Evolutionary conservation across 176 grass and related monocot species (phyloP).

Genomic region (Avena insularis): DNA sequence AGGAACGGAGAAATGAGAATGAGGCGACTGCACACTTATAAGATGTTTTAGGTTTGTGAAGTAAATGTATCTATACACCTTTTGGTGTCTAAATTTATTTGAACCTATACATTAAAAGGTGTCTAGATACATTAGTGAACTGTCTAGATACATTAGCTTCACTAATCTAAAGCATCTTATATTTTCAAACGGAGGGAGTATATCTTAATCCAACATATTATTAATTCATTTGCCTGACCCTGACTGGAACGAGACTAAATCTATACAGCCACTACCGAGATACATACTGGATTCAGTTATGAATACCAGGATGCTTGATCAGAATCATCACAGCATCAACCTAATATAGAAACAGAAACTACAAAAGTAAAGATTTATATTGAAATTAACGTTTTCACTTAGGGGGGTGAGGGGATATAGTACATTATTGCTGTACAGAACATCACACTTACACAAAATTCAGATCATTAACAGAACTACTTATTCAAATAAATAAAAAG

Average conservation of each 20-base stretch:
- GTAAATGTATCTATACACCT: no score
- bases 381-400: neutral
- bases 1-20: neutral
- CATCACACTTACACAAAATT: slow-evolving; percentile 22
- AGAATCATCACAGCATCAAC: slow-evolving; percentile 13
- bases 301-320: neutral
- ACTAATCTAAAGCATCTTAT: no score
- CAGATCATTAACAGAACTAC: slow-evolving; percentile 13
- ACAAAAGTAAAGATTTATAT: neutral
- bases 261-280: neutral
- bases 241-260: neutral
- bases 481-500: neutral
- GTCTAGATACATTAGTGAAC: no score
- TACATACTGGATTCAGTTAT: neutral
- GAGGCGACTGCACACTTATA: neutral
- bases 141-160: no score
- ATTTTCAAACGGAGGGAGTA: neutral
- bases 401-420: neutral
- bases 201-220: neutral
- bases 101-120: no score
- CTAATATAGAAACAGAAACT: slow-evolving; percentile 7
- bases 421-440: neutral
- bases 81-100: no score
- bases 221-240: neutral
- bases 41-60: no score